Conservation (phyloP, 225 moss, liverwort and hornwort genomes). For the Neckera pumila region DNA sequence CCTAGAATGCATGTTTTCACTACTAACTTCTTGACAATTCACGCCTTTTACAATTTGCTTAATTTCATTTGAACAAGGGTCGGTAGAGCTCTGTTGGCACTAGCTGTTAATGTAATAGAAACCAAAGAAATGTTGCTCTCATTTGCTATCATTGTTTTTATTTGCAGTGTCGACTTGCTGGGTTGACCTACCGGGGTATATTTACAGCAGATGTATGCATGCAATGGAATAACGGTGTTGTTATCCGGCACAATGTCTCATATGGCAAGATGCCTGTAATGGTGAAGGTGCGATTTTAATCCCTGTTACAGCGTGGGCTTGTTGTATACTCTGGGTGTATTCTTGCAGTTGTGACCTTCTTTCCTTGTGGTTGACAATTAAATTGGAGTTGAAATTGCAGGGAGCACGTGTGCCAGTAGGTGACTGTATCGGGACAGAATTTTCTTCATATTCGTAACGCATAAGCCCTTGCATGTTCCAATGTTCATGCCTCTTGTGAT, state of each 20-base stretch:
- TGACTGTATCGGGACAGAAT: neutral
- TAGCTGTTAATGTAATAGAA: neutral
- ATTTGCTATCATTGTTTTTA: neutral
- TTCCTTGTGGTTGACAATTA: neutral
- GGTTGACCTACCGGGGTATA: slow-evolving; percentile 71
- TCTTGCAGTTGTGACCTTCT: neutral
- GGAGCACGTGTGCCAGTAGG: neutral
- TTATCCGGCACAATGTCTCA: slow-evolving; percentile 63
- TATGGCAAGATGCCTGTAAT: slow-evolving; percentile 93
- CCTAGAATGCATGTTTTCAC: neutral
- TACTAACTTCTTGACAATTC: neutral
- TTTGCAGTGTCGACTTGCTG: slow-evolving; percentile 77
- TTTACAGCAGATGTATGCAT: slow-evolving; percentile 82
- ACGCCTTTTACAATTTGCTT: neutral
- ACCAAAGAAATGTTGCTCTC: neutral
- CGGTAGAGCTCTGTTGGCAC: neutral
- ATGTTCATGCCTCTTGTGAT: neutral
- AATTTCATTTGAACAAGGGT: neutral
- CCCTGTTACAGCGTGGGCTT: neutral
- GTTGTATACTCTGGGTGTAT: neutral
- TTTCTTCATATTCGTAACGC: neutral
- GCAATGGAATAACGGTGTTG: slow-evolving; percentile 71
- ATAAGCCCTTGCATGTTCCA: neutral
- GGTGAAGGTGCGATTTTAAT: slow-evolving; percentile 63
- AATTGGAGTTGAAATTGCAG: neutral